phyloP scores from a whole-genome alignment of 2,329 filamentous ascomycete genomes.

The Keithomyces neogunnii region DNA sequence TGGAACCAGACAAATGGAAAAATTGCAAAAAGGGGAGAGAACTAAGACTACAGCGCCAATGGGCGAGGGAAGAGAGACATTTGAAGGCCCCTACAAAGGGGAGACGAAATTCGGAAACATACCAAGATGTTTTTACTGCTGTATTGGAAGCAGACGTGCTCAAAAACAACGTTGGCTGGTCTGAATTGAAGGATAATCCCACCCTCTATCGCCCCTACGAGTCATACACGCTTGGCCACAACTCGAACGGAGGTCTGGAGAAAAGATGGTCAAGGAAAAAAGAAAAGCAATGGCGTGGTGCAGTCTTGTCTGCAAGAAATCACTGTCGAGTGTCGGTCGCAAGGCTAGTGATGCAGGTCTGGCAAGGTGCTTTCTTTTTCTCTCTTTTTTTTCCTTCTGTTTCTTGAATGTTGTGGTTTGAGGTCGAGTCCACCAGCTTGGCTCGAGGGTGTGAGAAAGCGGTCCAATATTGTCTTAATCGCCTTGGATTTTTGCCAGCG shows the following conservation, averaged over 20 bases:
- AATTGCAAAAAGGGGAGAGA: background rate
- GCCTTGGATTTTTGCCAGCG: background rate
- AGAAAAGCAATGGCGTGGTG: background rate
- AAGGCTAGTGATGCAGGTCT: constrained; percentile 2
- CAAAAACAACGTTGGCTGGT: background rate
- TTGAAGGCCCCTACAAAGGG: background rate
- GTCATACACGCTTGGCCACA: too few species aligned
- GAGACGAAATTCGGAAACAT: background rate
- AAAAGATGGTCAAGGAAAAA: background rate
- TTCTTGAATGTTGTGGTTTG: constrained; percentile 1
- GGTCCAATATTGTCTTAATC: background rate
- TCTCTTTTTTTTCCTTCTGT: background rate
- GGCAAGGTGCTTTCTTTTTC: constrained; percentile 4
- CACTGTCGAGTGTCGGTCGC: background rate
- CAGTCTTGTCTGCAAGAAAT: background rate
- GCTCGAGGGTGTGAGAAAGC: background rate
- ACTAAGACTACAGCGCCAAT: background rate
- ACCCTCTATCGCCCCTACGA: background rate
- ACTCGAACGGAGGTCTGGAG: background rate
- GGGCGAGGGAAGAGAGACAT: background rate
- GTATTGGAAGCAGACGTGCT: background rate
- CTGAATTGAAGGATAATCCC: background rate
- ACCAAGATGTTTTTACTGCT: background rate
- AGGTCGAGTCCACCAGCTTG: background rate
- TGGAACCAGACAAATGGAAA: background rate